Evolutionary conservation across 2,329 filamentous ascomycete species (phyloP).

Genomic region (Polychaeton citri): DNA sequence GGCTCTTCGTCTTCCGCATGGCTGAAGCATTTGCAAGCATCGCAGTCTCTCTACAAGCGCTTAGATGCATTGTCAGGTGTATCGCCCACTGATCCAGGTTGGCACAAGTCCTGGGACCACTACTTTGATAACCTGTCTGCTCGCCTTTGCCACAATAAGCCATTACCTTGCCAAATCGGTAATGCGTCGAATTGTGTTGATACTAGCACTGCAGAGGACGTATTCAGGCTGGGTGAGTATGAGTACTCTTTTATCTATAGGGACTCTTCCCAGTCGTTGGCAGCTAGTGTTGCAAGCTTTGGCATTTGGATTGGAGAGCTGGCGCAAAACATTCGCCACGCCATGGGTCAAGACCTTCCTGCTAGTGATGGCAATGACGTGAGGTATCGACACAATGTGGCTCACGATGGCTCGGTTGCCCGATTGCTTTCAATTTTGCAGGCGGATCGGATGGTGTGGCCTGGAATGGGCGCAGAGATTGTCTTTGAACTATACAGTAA

Average conservation of each 20-base stretch:
- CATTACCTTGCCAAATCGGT: conserved; percentile 52
- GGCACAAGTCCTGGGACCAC: conserved; percentile 63
- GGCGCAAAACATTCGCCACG: conserved; percentile 46
- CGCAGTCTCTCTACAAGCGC: conserved; percentile 39
- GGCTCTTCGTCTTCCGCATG: conserved; percentile 39
- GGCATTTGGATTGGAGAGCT: conserved; percentile 67
- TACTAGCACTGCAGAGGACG: conserved; percentile 48
- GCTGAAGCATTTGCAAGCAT: conserved; percentile 48
- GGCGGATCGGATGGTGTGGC: conserved; percentile 66
- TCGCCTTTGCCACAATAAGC: conserved; percentile 60
- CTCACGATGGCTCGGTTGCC: conserved; percentile 64
- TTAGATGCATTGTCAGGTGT: conserved; percentile 61
- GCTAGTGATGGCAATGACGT: conserved; percentile 29
- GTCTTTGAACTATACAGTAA: conserved; percentile 59
- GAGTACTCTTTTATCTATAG: conserved; percentile 72
- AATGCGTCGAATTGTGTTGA: conserved; percentile 45
- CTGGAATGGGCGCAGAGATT: conserved; percentile 68
- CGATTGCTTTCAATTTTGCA: conserved; percentile 57
- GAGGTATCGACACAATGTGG: conserved; percentile 62
- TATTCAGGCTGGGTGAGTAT: conserved; percentile 66
- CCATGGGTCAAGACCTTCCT: conserved; percentile 17
- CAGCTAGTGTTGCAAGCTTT: conserved; percentile 46
- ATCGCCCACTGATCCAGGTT: conserved; percentile 39
- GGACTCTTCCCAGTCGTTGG: conserved; percentile 48
- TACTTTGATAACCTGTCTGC: conserved; percentile 78